Base-by-base conservation (phyloP, 208 protist genomes). In the Leishmania tropica region DNA sequence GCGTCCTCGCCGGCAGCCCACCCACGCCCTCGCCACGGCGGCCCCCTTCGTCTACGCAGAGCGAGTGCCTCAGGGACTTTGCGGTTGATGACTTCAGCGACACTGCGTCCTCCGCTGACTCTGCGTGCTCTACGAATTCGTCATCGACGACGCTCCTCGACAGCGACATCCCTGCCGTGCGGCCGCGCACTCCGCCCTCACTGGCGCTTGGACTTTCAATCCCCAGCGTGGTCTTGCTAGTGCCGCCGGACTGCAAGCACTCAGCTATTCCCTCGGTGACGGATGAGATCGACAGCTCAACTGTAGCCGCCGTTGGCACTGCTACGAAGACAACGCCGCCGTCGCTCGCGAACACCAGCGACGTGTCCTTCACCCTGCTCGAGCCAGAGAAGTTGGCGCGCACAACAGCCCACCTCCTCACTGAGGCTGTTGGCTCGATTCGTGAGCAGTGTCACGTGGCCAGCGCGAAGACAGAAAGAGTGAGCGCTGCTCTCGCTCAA, bases 51-150 rank as follows among this genome's bases (percentile, higher is more conserved):
- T 73, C 24, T 31, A 48, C 68, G 28, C 42, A 24, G 68, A 31
- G 37, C 11, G 48, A n/a, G 10, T 48, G 37, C n/a, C 17, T 76
- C 72, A 53, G 51, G 48, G 72, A 54, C 47, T 31, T 40, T 60
- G 6, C 48, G 48, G 72, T n/a, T 11, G 48, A 76, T 13, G 45
- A 60, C 51, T 19, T 54, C 31, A 76, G 48, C 72, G 72, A 60
- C 48, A 76, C 72, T 15, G 58, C 47, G 31, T 60, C 72, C 17
- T 76, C 72, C 28, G 45, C 31, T 56, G 31, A 45, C 51, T 76
- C 72, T n/a, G 48, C 72, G 72, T 76, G 31, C 72, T 60, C 72
- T 6, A 76, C 48, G 5, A 76, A 35, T 60, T 76, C 72, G 35
- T 60, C 72, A 60, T 76, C 72, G 40, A 45, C 19, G 47, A 60